Evolutionary conservation across 2,329 filamentous ascomycete species (phyloP), one percentile per base, ranked within the genome.

Genomic region (Apiospora aurea): DNA sequence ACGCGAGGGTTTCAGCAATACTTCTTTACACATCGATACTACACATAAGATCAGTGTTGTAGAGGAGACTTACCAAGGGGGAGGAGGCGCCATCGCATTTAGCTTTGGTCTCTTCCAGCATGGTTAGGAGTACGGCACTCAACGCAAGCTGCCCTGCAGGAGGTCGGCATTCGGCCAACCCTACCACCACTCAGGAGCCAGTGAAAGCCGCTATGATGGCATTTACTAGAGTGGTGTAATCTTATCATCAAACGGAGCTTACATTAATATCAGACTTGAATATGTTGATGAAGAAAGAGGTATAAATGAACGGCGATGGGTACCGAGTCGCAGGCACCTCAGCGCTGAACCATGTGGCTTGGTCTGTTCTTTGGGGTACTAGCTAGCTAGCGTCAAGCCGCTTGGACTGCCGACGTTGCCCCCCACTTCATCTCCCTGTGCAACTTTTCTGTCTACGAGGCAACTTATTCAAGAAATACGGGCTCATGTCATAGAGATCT

Each of bases 61-160:
- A 18, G 7, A 38, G n/a, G n/a, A 41, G 13, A 64, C 57, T 10
- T 24, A 64, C 57, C 21, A 7, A 16, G 57, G 57, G 7, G 57
- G 57, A 64, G 57, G 57, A 64, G 57, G 57, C 57, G 57, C 57
- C 57, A 64, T 64, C 11, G 26, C n/a, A 41, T 64, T 13, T 13
- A 21, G n/a, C 11, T 10, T 29, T 21, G 16, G 16, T 41, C 34
- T 38, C 18, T n/a, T 64, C 21, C 57, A 61, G 4, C 53, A 21
- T 34, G 26, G 18, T 38, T 8, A 61, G 53, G 53, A 61, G 53
- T 61, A n/a, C n/a, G n/a, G n/a, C n/a, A n/a, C 8, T 61, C 4
- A 18, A 38, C 16, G 7, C 29, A 21, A 21, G 53, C 29, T n/a
- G n/a, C 34, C 29, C 29, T 38, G 3, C 29, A 4, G 18, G 29